A percentile compares a stretch with the other conserved stretches of the same genome.
Conservation (phyloP, 352 stramenopile genomes). For the Phytophthora podocarpi region DNA sequence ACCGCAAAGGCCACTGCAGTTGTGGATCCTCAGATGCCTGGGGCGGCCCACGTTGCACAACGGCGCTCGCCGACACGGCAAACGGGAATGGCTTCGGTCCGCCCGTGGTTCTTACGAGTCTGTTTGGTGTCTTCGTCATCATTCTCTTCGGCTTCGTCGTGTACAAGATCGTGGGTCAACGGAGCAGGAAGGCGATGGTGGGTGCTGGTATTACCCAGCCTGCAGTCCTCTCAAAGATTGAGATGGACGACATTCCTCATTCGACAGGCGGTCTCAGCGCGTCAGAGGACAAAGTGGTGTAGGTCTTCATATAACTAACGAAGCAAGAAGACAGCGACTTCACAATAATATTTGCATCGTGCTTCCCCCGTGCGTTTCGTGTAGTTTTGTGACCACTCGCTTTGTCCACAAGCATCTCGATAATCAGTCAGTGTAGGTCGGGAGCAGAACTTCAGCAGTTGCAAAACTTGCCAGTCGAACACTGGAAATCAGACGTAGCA, state of each 20-base stretch:
- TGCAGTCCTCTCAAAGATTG: conserved; percentile 28
- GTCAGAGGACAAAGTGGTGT: conserved; percentile 30
- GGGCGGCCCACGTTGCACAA: conserved; percentile 54
- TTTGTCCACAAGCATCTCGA: no score
- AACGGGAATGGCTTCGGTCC: conserved; percentile 48
- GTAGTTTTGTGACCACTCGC: no score
- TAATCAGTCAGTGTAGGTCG: no score
- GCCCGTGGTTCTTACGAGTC: conserved; percentile 31
- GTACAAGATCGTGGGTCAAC: conserved; percentile 33
- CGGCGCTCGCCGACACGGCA: conserved; percentile 25
- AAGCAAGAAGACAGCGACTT: background rate
- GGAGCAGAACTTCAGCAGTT: no score
- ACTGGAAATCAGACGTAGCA: background rate
- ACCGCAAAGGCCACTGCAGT: conserved; percentile 25
- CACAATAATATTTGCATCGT: conserved; percentile 18
- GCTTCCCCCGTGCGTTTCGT: no score
- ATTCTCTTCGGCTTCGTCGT: conserved; percentile 20
- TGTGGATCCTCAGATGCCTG: conserved; percentile 43
- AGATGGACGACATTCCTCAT: conserved; percentile 28
- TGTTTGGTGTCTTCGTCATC: conserved; percentile 15
- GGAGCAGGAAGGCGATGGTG: conserved; percentile 28
- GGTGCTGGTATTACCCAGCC: conserved; percentile 18
- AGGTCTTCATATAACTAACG: background rate
- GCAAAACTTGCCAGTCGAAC: background rate
- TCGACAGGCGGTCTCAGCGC: conserved; percentile 2